These are phyloP conservation scores for Oryza meridionalis DNA, from an alignment of 176 grass and related monocot species.

Conservation along the genomic window DNA sequence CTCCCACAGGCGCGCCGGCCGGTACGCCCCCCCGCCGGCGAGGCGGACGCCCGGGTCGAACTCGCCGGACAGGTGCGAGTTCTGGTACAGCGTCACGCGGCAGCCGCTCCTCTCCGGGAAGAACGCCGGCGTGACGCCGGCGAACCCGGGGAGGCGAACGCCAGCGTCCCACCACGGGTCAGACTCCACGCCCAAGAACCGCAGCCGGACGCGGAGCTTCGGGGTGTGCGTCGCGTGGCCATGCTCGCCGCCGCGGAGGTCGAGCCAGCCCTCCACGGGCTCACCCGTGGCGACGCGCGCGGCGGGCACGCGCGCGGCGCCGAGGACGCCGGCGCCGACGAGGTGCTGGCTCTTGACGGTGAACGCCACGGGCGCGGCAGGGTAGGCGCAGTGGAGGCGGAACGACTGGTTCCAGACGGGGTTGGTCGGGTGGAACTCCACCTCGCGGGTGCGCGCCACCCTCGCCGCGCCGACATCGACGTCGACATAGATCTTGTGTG, in stretches of 20 bases:
- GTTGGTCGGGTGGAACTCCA: constrained; percentile 59
- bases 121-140: constrained; percentile 52
- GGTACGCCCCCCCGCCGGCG: constrained; percentile 37
- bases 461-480: constrained; percentile 71
- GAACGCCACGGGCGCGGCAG: constrained; percentile 45
- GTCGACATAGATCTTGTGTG: constrained; percentile 65
- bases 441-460: constrained; percentile 69
- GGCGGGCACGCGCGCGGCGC: constrained; percentile 48
- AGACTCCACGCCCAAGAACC: constrained; percentile 35
- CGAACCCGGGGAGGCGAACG: constrained; percentile 38
- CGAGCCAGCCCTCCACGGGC: constrained; percentile 51
- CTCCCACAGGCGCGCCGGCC: constrained; percentile 66
- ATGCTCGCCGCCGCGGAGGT: constrained; percentile 60
- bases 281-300: constrained; percentile 39
- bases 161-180: constrained; percentile 73
- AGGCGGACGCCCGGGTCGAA: constrained; percentile 57
- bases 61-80: constrained; percentile 58
- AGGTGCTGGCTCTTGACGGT: constrained; percentile 73
- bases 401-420: constrained; percentile 90
- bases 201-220: constrained; percentile 51
- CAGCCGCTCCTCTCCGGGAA: constrained; percentile 69
- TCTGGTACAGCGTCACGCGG: constrained; percentile 74
- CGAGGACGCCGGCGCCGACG: constrained; percentile 54
- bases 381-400: constrained; percentile 74
- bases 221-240: constrained; percentile 44